These are phyloP conservation scores for Eustoma russellianum DNA, from an alignment of 257 asterid species.

Conservation along the genomic window DNA sequence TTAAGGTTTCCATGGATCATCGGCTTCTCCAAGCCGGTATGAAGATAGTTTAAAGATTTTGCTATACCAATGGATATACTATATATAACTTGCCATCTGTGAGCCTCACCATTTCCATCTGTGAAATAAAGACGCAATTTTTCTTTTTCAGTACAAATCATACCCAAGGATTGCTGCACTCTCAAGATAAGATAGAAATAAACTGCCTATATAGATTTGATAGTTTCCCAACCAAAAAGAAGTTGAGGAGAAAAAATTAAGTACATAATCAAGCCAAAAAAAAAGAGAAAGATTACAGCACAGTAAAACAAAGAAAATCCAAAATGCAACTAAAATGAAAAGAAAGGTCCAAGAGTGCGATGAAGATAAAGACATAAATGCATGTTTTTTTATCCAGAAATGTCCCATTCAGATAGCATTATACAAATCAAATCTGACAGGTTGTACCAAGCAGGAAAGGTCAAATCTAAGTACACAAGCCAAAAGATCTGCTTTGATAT, in stretches of 20 bases:
- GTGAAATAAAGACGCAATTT: slow-evolving; percentile 16
- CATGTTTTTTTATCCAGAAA: not conserved
- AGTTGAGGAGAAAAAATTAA: too few species aligned
- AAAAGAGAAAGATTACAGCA: too few species aligned
- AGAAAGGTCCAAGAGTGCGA: too few species aligned
- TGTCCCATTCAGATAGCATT: not conserved
- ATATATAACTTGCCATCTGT: slow-evolving; percentile 61
- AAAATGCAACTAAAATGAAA: too few species aligned
- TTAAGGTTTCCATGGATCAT: slow-evolving; percentile 80
- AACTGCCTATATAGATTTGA: not conserved
- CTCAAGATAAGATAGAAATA: too few species aligned
- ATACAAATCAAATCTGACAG: not conserved
- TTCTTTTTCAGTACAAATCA: not conserved
- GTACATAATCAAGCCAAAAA: too few species aligned
- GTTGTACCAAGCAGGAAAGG: not conserved
- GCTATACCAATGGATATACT: slow-evolving; percentile 60
- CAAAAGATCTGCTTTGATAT: not conserved
- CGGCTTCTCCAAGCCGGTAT: slow-evolving; percentile 40
- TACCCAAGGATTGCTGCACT: not conserved
- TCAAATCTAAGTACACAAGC: not conserved
- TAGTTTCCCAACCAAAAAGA: not conserved
- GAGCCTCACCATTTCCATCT: slow-evolving; percentile 57
- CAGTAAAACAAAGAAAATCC: too few species aligned
- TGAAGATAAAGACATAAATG: too few species aligned
- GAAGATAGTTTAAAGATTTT: slow-evolving; percentile 61